phyloP scores from a whole-genome alignment of 768 basidiomycete genomes.

The Lactarius trivialis region DNA sequence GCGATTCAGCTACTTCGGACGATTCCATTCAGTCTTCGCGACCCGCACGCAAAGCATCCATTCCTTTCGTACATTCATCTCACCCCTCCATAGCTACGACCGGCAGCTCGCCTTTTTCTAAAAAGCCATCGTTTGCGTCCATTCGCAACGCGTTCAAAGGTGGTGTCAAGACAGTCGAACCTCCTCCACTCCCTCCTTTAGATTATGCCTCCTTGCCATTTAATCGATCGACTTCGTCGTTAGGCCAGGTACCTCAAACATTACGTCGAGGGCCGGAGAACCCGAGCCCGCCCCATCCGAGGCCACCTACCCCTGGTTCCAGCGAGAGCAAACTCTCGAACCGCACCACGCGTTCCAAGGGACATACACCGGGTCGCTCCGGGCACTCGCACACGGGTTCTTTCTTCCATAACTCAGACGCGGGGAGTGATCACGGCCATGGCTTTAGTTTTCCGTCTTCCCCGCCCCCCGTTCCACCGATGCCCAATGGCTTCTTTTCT shows the following conservation, averaged over 20 bases:
- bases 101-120: constrained; percentile 50
- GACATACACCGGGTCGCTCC: constrained; percentile 60
- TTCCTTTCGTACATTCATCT: constrained; percentile 63
- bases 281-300: constrained; percentile 46
- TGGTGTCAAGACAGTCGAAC: constrained; percentile 44
- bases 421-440: constrained; percentile 61
- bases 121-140: constrained; percentile 82
- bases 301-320: constrained; percentile 58
- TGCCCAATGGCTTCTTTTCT: constrained; percentile 53
- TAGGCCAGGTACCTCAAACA: constrained; percentile 42
- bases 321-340: constrained; percentile 36
- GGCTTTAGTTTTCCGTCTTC: constrained; percentile 38
- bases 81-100: constrained; percentile 54
- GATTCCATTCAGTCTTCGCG: constrained; percentile 63
- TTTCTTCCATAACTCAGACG: constrained; percentile 61
- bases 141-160: constrained; percentile 84
- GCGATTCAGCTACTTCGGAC: constrained; percentile 73
- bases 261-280: constrained; percentile 37
- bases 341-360: constrained; percentile 41
- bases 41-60: constrained; percentile 33
- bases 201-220: constrained; percentile 70
- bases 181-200: constrained; percentile 70
- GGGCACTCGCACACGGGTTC: constrained; percentile 76
- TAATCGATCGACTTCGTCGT: constrained; percentile 73
- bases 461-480: constrained; percentile 73